phyloP scores from a whole-genome alignment of 2,329 filamentous ascomycete genomes.

The Hypoxylon sp. region DNA sequence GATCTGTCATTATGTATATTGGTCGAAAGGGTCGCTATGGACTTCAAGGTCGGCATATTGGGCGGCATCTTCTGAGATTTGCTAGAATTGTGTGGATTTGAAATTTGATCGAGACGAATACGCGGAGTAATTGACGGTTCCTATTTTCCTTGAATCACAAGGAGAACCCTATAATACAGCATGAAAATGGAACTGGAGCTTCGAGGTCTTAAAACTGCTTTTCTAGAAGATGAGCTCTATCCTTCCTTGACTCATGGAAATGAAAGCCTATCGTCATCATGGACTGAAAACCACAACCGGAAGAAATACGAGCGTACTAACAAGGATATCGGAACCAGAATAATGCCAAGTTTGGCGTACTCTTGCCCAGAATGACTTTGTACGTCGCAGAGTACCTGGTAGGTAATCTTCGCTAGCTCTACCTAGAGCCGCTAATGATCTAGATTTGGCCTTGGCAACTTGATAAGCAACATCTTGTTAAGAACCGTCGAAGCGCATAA shows the following conservation, averaged over 20 bases:
- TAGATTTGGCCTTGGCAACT: slow-evolving; percentile 2
- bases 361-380: background rate
- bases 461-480: background rate
- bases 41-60: slow-evolving; percentile 23
- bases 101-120: background rate
- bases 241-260: background rate
- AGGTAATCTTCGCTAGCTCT: slow-evolving; percentile 11
- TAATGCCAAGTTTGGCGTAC: background rate
- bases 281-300: background rate
- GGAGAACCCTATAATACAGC: background rate
- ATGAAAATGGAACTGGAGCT: background rate
- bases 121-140: background rate
- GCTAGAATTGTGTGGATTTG: background rate
- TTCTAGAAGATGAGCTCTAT: background rate
- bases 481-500: background rate
- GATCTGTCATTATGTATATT: slow-evolving; percentile 4
- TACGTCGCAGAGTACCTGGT: too few relatives aligned
- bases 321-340: slow-evolving; percentile 5
- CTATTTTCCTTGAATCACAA: background rate
- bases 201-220: slow-evolving; percentile 5
- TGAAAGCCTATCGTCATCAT: slow-evolving; percentile 7
- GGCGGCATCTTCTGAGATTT: slow-evolving; percentile 7
- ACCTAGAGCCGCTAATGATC: slow-evolving; percentile 13
- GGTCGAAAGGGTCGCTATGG: slow-evolving; percentile 16
- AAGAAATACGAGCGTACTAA: slow-evolving; percentile 1